Evolutionary conservation across 306 rosid species (phyloP).

Genomic region (Arachis hypogaea): DNA sequence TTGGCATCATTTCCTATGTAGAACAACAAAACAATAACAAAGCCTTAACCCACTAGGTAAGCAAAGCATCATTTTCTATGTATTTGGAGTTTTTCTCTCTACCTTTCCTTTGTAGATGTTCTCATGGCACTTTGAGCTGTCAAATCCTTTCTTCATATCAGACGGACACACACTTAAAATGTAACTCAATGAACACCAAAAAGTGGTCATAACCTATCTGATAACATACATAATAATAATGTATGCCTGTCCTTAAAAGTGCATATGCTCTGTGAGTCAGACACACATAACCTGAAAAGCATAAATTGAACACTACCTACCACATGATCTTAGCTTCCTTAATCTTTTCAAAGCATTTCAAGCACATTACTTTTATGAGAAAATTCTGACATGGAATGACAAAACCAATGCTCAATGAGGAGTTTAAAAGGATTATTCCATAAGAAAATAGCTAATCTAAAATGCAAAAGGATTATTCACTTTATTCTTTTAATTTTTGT

Average conservation of each 20-base stretch:
- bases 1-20: conserved; percentile 17
- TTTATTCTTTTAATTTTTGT: conserved; percentile 17
- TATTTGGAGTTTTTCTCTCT: background rate
- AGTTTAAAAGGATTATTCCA: background rate
- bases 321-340: background rate
- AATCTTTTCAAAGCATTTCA: background rate
- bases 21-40: background rate
- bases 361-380: background rate
- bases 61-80: conserved; percentile 12
- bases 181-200: conserved; percentile 5
- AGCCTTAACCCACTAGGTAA: too few species aligned
- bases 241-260: conserved; percentile 1
- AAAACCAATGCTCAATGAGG: background rate
- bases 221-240: background rate
- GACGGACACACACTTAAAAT: conserved; percentile 18
- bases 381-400: conserved; percentile 6
- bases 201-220: conserved; percentile 14
- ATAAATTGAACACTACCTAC: too few species aligned
- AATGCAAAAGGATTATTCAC: background rate
- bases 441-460: background rate
- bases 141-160: conserved; percentile 17
- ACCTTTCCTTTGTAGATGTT: background rate
- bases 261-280: background rate
- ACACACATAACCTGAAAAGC: background rate
- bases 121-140: conserved; percentile 13